phyloP scores from a whole-genome alignment of 169 alveolate species.

The Amoebophrya sp. region DNA sequence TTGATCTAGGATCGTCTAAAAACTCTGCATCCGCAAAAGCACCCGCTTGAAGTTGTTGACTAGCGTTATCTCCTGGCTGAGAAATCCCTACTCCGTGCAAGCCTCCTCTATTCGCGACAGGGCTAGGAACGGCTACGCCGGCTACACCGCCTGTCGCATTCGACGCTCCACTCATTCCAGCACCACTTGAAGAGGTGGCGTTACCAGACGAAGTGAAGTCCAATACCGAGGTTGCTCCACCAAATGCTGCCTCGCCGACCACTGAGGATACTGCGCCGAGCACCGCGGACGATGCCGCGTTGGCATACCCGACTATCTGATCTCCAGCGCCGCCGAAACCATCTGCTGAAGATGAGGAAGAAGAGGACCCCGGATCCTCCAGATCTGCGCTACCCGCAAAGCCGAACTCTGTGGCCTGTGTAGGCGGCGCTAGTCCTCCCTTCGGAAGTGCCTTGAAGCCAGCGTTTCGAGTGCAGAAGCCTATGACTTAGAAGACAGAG shows the following conservation, averaged over 20 bases:
- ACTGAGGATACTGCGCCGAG: not conserved
- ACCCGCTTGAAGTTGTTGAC: not conserved
- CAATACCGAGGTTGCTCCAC: not conserved
- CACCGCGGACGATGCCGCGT: not conserved
- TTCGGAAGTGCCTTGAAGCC: not conserved
- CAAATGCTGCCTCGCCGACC: not conserved
- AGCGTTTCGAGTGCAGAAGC: constrained; percentile 3
- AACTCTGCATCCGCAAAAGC: not conserved
- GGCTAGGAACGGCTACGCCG: not conserved
- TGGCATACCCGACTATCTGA: too few species aligned
- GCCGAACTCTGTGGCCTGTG: constrained; percentile 5
- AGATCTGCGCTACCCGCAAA: not conserved
- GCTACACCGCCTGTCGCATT: not conserved
- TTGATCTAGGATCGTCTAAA: not conserved
- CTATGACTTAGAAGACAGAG: too few species aligned
- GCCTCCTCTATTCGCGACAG: too few species aligned
- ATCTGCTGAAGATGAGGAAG: too few species aligned
- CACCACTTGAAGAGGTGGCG: too few species aligned
- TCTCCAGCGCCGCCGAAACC: too few species aligned
- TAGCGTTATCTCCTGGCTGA: too few species aligned
- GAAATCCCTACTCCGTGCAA: too few species aligned
- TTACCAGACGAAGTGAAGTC: too few species aligned
- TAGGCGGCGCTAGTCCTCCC: not conserved
- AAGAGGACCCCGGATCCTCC: too few species aligned
- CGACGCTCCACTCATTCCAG: too few species aligned